Base-by-base conservation (phyloP, 345 rosid genomes). In the Pugionium cornutum region DNA sequence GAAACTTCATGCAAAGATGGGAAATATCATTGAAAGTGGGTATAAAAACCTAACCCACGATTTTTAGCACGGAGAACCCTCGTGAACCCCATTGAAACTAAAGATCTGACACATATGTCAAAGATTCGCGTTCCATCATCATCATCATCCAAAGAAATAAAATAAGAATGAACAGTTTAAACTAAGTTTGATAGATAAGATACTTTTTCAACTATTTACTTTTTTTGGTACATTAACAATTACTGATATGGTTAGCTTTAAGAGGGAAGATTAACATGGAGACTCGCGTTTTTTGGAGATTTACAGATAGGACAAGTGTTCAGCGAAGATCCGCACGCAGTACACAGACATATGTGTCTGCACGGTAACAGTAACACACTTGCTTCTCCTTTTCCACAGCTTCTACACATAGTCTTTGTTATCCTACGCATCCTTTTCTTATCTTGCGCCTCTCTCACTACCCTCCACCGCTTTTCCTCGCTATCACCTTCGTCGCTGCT, bases 341-440 rank as follows among this genome's bases (percentile, higher is more conserved):
- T 68, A 53, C 92, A 87, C 70, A 90, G 45, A 73, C 95, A 87
- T 66, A 90, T 60, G 79, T 90, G 97, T 87, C 97, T 77, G 73
- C 97, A 90, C 37, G 95, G 97, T 70, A 90, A 72, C 61, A 90
- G 67, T 82, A 90, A 66, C 74, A 87, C 95, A 42, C 90, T 76
- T 27, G 95, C 76, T 68, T 84, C 95, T 50, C 79, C 86, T 59
- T 72, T 71, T 48, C 86, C 58, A 64, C 96, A 89, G 62, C 73
- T 80, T 68, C 86, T 76, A 66, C 96, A 86, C 80, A 67, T 3
- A 60, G 68, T 68, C 44, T 10, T 46, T 45, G 40, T 36, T 34
- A 29, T 8, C 61, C 35, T 72, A 65, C 67, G 67, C 73, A 30
- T 11, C 32, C 29, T 60, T 51, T 61, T 58, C 73, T 35, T 57